Evolutionary conservation across 176 grass and related monocot genomes (phyloP).

Genomic region (Tillandsia leiboldiana): DNA sequence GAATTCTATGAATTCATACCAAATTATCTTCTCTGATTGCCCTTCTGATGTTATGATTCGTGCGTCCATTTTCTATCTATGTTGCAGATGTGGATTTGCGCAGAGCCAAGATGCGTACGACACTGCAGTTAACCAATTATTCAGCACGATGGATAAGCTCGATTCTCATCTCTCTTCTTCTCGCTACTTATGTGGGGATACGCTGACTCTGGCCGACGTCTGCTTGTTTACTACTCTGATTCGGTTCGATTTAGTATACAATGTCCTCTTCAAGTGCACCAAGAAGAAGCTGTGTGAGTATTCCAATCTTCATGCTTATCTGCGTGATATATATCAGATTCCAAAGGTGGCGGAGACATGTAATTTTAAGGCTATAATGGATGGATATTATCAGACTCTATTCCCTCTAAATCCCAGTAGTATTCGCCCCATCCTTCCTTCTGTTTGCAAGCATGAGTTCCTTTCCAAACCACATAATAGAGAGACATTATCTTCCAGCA

Average conservation of each 20-base stretch:
- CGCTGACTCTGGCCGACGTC: slow-evolving; percentile 68
- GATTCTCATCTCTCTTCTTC: slow-evolving; percentile 54
- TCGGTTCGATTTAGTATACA: slow-evolving; percentile 75
- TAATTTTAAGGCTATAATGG: slow-evolving; percentile 65
- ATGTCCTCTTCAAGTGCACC: slow-evolving; percentile 83
- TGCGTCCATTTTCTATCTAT: neutral
- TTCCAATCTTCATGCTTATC: slow-evolving; percentile 70
- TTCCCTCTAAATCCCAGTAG: slow-evolving; percentile 81
- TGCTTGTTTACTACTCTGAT: slow-evolving; percentile 93
- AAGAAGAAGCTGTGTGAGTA: slow-evolving; percentile 75
- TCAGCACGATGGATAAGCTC: slow-evolving; percentile 46
- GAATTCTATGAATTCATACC: no score
- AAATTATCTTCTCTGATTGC: neutral
- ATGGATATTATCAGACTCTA: slow-evolving; percentile 71
- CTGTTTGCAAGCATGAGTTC: slow-evolving; percentile 27
- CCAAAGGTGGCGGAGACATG: slow-evolving; percentile 66
- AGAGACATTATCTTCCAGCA: slow-evolving; percentile 33
- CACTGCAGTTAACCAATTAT: slow-evolving; percentile 47
- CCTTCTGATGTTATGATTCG: neutral
- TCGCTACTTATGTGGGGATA: slow-evolving; percentile 62
- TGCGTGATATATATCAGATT: slow-evolving; percentile 82
- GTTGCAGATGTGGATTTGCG: slow-evolving; percentile 70
- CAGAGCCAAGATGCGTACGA: slow-evolving; percentile 91
- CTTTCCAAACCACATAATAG: slow-evolving; percentile 59
- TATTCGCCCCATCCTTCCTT: slow-evolving; percentile 54